These are phyloP conservation scores for Cercophora samala DNA, from an alignment of 495 filamentous ascomycete species.

Conservation along the genomic window DNA sequence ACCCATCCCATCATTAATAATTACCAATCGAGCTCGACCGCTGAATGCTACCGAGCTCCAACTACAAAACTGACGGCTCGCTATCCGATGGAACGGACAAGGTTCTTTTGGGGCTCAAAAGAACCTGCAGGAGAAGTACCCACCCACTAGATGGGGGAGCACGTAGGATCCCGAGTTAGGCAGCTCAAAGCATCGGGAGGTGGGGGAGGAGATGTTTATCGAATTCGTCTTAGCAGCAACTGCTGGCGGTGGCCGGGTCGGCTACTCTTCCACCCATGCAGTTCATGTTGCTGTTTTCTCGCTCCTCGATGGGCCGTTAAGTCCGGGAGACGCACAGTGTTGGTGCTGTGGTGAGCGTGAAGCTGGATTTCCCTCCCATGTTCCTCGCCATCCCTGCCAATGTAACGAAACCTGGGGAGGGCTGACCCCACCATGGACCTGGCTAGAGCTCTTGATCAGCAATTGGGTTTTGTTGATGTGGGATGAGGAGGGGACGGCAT, in stretches of 20 bases:
- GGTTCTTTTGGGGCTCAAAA: not conserved
- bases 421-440: conserved; percentile 1
- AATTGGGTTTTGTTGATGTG: not conserved
- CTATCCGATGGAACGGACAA: conserved; percentile 9
- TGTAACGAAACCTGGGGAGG: conserved; percentile 13
- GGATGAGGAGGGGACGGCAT: not conserved
- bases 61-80: conserved; percentile 7
- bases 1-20: conserved; percentile 9
- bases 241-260: not conserved
- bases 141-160: not conserved
- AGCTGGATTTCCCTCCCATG: not conserved
- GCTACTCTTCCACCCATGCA: not conserved
- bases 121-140: not conserved
- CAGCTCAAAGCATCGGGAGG: not conserved
- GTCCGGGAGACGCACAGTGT: not conserved
- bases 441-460: not conserved
- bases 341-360: not conserved
- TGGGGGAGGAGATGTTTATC: not conserved
- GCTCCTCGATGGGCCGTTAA: not conserved
- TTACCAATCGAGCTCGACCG: conserved; percentile 15
- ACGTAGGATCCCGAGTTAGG: not conserved
- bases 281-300: not conserved
- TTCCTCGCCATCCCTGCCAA: conserved; percentile 1
- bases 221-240: not conserved
- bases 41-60: not conserved